Base-by-base conservation (phyloP, 805 yeast species). In the Zygotorulaspora florentina region DNA sequence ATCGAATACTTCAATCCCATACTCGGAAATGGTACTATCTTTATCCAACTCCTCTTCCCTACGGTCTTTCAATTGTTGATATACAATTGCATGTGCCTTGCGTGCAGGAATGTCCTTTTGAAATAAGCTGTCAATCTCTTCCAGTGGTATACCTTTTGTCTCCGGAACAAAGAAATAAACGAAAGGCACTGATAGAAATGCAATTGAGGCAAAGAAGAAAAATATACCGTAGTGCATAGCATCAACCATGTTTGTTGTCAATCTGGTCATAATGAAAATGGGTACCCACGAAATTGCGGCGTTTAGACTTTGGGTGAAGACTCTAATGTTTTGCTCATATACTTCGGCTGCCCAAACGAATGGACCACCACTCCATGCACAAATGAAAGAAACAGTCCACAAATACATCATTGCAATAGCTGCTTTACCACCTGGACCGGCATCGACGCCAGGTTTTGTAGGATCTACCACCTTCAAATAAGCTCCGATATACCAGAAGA, bases 81-180 rank as follows among this genome's bases (percentile, higher is more conserved):
- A 30, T 15, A 47, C 48, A 33, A 42, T 49, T 43, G 30, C 47
- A 40, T 33, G 43, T 27, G 48, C 53, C 46, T 46, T 55, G 47
- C 58, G 57, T 35, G 50, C 65, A 43, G 43, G 77, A 69, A 63
- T 63, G 48, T 64, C 67, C 33, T 65, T 57, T 35, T 73, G 57
- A 56, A 68, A 73, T 67, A 80, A 65, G 61, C 75, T 81, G 64
- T 85, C 88, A 54, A 85, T 85, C 67, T 85, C 87, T 68, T 85
- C 93, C 65, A 86, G 75, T 38, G 85, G 75, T 56, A 85, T 76
- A 49, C 91, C 91, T 70, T 77, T 79, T 45, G 93, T 86, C 67
- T 84, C 89, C 58, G 79, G 79, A 51, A 86, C 79, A 55, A 73
- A 74, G 72, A 85, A 79, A 72, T 72, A 78, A 43, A 84, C 83